Evolutionary conservation across 2,329 filamentous ascomycete genomes (phyloP).

Genomic region (Xenoacremonium recifei): DNA sequence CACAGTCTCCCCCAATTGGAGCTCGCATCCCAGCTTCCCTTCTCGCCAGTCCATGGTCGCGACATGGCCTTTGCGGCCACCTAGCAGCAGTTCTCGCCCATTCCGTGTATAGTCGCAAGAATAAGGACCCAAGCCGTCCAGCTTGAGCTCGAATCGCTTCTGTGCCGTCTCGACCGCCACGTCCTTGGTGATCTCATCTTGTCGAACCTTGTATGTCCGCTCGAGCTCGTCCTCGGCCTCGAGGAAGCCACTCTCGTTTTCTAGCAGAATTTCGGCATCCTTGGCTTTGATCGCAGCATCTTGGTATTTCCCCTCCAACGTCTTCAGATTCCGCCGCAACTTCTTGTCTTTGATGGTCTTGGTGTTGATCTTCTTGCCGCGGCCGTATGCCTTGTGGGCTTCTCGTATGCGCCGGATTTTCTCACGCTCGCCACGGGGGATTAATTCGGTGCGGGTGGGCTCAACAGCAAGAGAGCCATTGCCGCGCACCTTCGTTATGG

Average conservation of each 20-base stretch:
- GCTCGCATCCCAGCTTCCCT: constrained; percentile 85
- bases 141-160: constrained; percentile 86
- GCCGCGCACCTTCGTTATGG: constrained; percentile 37
- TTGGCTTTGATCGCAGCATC: constrained; percentile 81
- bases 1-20: constrained; percentile 88
- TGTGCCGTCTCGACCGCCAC: constrained; percentile 83
- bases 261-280: constrained; percentile 91
- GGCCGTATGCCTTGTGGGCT: constrained; percentile 77
- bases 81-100: constrained; percentile 80
- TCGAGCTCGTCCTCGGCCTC: constrained; percentile 88
- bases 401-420: constrained; percentile 53
- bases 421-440: constrained; percentile 50
- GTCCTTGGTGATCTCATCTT: constrained; percentile 75
- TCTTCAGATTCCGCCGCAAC: constrained; percentile 74
- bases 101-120: constrained; percentile 86
- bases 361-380: constrained; percentile 72
- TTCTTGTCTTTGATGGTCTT: constrained; percentile 86
- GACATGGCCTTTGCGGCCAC: constrained; percentile 89
- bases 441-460: constrained; percentile 49
- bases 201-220: constrained; percentile 86
- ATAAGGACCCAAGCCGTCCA: constrained; percentile 84
- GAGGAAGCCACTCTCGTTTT: constrained; percentile 81
- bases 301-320: constrained; percentile 79
- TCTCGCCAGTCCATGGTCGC: constrained; percentile 96
- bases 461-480: constrained; percentile 55